Base-by-base conservation (phyloP, 108 stramenopile species). In the Cyclotella distinguenda region DNA sequence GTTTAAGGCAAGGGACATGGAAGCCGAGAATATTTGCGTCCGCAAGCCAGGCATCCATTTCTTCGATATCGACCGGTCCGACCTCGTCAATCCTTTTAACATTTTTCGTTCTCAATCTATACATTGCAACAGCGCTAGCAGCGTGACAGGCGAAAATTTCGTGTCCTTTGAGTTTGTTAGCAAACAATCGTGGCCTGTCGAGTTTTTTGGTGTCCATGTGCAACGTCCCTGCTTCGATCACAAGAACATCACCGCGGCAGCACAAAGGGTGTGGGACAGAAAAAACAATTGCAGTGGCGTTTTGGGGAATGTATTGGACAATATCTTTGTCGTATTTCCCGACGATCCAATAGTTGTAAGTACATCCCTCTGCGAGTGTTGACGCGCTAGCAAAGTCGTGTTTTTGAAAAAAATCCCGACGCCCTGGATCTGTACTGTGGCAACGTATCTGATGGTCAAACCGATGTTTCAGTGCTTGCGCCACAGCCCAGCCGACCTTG, bases 61-160 rank as follows among this genome's bases (percentile, higher is more conserved):
- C 45, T n/a, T 68, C 45, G 15, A 67, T 72, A 63, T 81, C 66
- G 30, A 81, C 80, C 6, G 80, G 80, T 22, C 80, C 80, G 10
- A 76, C 63, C 51, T 81, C 80, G 47, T 77, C 80, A 31, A 81
- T 73, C 1, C 77, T 66, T 39, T 26, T n/a, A 16, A 48, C 11
- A 10, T 42, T 39, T 4, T 47, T 56, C 7, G 49, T 43, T 21
- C 65, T 33, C 19, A 77, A 53, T 2, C 81, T 72, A 59, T 73
- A 42, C 9, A 64, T 73, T 16, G 81, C 81, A 3, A 82, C 81
- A 25, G 44, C 47, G 33, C 77, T 64, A n/a, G 81, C 81, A 26
- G 81, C 77, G 43, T 82, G 81, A 30, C 81, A 82, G 21, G 81
- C 81, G 70, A 82, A 82, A 19, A 82, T 78, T 49, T 82, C 81